phyloP scores from a whole-genome alignment of 257 asterid genomes.

The Penstemon newberryi region DNA sequence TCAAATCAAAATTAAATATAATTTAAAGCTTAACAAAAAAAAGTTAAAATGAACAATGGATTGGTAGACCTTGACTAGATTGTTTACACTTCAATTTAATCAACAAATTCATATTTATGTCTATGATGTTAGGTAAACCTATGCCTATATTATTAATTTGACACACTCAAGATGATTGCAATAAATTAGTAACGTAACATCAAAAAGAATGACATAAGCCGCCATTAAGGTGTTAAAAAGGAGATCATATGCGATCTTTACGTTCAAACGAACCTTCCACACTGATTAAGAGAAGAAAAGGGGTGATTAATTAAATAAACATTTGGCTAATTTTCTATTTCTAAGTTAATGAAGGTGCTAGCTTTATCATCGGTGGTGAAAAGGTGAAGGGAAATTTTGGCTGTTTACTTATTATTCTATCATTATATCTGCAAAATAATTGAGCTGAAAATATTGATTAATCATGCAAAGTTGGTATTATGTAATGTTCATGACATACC shows the following conservation, averaged over 20 bases:
- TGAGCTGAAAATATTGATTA: slow-evolving; percentile 16
- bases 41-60: no score
- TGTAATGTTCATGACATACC: not conserved
- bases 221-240: slow-evolving; percentile 46
- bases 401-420: not conserved
- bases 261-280: slow-evolving; percentile 47
- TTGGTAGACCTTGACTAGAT: no score
- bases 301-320: slow-evolving; percentile 15
- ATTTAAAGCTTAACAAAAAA: no score
- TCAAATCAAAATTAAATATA: no score
- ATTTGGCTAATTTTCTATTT: not conserved
- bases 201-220: slow-evolving; percentile 65
- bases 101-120: not conserved
- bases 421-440: not conserved
- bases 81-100: no score
- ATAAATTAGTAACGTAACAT: slow-evolving; percentile 25
- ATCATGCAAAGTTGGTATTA: not conserved
- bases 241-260: slow-evolving; percentile 45
- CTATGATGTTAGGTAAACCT: slow-evolving; percentile 30
- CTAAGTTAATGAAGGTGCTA: slow-evolving; percentile 24
- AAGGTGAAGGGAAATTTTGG: slow-evolving; percentile 5
- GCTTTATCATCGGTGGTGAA: slow-evolving; percentile 18
- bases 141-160: slow-evolving; percentile 19
- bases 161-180: slow-evolving; percentile 3
- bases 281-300: slow-evolving; percentile 45